These are phyloP conservation scores for Epichloe baconii DNA, from an alignment of 2,329 filamentous ascomycete genomes.

Conservation along the genomic window DNA sequence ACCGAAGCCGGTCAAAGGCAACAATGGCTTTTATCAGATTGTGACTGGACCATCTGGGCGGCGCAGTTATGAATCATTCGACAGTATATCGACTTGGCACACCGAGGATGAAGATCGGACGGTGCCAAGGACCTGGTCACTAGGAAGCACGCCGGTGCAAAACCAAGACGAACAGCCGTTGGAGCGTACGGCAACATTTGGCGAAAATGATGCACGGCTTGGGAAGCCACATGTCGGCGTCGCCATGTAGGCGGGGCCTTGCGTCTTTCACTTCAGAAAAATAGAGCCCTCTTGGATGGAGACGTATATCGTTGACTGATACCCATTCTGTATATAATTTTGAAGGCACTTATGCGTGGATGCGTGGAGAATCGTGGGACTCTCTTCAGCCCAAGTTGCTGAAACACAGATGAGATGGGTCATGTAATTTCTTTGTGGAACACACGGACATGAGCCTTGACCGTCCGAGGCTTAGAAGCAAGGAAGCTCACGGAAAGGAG, in stretches of 20 bases:
- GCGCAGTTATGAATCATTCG: slow-evolving; percentile 31
- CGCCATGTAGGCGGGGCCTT: slow-evolving; percentile 13
- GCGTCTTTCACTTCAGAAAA: not conserved
- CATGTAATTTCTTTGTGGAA: not conserved
- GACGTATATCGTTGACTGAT: not conserved
- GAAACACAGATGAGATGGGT: not conserved
- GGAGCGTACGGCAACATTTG: slow-evolving; percentile 21
- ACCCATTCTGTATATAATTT: not conserved
- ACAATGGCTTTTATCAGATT: slow-evolving; percentile 47
- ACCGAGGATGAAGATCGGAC: slow-evolving; percentile 32
- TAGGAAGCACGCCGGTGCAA: slow-evolving; percentile 29
- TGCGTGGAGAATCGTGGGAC: not conserved
- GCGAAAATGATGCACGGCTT: slow-evolving; percentile 11
- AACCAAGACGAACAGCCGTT: slow-evolving; percentile 28
- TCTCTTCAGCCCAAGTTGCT: not conserved
- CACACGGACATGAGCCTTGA: not conserved
- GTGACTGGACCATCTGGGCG: slow-evolving; percentile 24
- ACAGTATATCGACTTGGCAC: slow-evolving; percentile 38
- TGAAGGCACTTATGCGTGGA: not conserved
- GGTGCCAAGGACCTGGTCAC: slow-evolving; percentile 35
- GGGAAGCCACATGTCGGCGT: slow-evolving; percentile 14
- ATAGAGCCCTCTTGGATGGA: not conserved
- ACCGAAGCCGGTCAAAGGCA: slow-evolving; percentile 36
- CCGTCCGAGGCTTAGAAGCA: not conserved
- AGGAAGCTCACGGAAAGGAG: not conserved